phyloP scores from a whole-genome alignment of 108 stramenopile species.

The Aurantiochytrium sp. region DNA sequence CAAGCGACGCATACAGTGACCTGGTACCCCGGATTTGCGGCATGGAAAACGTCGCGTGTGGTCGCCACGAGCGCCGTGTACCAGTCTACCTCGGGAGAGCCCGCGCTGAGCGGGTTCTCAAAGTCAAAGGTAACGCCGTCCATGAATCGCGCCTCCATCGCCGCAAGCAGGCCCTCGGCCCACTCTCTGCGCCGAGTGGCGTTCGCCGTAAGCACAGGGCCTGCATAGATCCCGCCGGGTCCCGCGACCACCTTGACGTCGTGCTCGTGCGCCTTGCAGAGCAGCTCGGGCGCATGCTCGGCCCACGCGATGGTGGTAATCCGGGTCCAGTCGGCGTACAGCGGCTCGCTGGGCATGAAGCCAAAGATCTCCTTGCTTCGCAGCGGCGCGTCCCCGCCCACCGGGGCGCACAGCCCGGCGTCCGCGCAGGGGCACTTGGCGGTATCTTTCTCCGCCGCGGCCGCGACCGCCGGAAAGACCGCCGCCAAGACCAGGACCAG shows the following conservation, averaged over 20 bases:
- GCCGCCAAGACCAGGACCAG: no score
- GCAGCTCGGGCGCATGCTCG: background rate
- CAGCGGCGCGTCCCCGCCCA: background rate
- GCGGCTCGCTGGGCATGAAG: background rate
- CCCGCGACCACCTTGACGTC: background rate
- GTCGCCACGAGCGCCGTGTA: constrained; percentile 44
- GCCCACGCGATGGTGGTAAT: constrained; percentile 4
- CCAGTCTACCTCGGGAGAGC: background rate
- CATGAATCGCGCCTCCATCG: background rate
- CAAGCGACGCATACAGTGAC: constrained; percentile 53
- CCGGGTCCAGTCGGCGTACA: background rate
- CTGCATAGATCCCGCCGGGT: background rate
- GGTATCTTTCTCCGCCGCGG: background rate
- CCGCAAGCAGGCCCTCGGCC: background rate
- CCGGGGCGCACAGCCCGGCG: background rate
- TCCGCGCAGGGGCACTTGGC: background rate
- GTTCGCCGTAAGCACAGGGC: background rate
- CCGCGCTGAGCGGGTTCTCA: background rate
- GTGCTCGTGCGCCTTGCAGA: background rate
- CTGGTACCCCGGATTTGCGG: constrained; percentile 45
- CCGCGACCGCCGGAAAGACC: no score
- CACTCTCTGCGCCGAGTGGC: background rate
- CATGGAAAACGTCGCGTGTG: constrained; percentile 46
- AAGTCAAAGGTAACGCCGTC: constrained; percentile 29
- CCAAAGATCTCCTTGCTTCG: background rate